Evolutionary conservation across 108 stramenopile genomes (phyloP), one percentile per base, ranked within the genome.

Genomic region (Conticribra weissflogii): DNA sequence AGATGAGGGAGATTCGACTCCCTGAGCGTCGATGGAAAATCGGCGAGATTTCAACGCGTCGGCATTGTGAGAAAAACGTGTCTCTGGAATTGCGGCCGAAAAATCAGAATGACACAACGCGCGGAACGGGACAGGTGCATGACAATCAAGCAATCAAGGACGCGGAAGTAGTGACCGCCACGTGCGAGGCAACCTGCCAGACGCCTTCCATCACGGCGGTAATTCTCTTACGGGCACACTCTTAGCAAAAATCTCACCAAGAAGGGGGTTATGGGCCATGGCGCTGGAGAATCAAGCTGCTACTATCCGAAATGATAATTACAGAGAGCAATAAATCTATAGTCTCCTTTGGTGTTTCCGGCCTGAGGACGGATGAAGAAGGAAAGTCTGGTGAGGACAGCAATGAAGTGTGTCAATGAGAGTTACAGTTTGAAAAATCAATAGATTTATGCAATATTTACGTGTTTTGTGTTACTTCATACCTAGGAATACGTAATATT

Each of bases 1-100:
- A 97, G 55, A 98, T 93, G 29, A 98, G 86, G 22, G 93, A 95
- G 68, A 98, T 97, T 7, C 88, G 79, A 59, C 82, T 95, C 57
- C 93, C 94, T 95, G 71, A 29, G n/a, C 16, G 22, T 1, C n/a
- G 53, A 41, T 41, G 36, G 36, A 5, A 41, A 41, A 41, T 5
- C 12, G 12, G 8, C 36, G n/a, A 41, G 36, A 12, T 41, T 41
- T 12, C 8, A 41, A 41, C 36, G 36, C 5, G 12, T 9, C 36
- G 36, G 36, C 36, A 41, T n/a, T n/a, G n/a, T n/a, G n/a, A n/a
- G n/a, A n/a, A n/a, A n/a, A n/a, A n/a, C n/a, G n/a, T n/a, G n/a
- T n/a, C n/a, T n/a, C n/a, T n/a, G n/a, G n/a, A n/a, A n/a, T n/a
- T n/a, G n/a, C n/a, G n/a, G n/a, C n/a, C n/a, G n/a, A 41, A 12